Percentiles rank a stretch among this genome's conserved stretches.
These are phyloP conservation scores for Haplographium delicatum DNA, from an alignment of 495 filamentous ascomycete species.

Conservation along the genomic window DNA sequence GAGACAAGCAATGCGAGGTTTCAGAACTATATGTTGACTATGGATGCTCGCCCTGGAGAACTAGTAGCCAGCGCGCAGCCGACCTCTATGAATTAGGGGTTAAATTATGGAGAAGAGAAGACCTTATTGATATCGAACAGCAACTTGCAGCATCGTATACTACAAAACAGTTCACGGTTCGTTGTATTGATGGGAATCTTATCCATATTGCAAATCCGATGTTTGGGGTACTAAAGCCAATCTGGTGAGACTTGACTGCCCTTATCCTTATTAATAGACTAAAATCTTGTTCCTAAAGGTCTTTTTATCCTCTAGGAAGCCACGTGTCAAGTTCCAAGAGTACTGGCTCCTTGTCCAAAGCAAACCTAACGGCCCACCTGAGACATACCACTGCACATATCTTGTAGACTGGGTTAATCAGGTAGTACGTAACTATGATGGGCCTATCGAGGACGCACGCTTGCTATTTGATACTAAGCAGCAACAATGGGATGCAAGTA, in stretches of 20 bases:
- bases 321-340: constrained; percentile 29
- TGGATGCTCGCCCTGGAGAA: constrained; percentile 32
- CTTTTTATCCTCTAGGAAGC: constrained; percentile 29
- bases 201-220: constrained; percentile 35
- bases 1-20: neutral
- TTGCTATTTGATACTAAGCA: constrained; percentile 28
- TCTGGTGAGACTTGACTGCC: constrained; percentile 28
- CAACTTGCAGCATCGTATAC: constrained; percentile 32
- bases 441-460: constrained; percentile 26
- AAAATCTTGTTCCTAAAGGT: constrained; percentile 21
- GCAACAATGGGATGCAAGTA: constrained; percentile 30
- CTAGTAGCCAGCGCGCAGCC: constrained; percentile 33
- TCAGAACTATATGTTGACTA: constrained; percentile 28
- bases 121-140: constrained; percentile 33
- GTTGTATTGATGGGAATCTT: constrained; percentile 33
- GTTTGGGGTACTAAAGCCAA: constrained; percentile 34
- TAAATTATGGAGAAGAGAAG: constrained; percentile 35
- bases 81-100: constrained; percentile 34
- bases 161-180: constrained; percentile 31
- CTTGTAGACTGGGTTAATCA: constrained; percentile 35
- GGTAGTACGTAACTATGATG: constrained; percentile 30
- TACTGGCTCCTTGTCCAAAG: constrained; percentile 25
- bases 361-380: constrained; percentile 26
- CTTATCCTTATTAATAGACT: constrained; percentile 3
- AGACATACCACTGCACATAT: constrained; percentile 35